These are phyloP conservation scores for Eleusine coracana DNA, from an alignment of 176 grass and related monocot genomes.

Conservation along the genomic window DNA sequence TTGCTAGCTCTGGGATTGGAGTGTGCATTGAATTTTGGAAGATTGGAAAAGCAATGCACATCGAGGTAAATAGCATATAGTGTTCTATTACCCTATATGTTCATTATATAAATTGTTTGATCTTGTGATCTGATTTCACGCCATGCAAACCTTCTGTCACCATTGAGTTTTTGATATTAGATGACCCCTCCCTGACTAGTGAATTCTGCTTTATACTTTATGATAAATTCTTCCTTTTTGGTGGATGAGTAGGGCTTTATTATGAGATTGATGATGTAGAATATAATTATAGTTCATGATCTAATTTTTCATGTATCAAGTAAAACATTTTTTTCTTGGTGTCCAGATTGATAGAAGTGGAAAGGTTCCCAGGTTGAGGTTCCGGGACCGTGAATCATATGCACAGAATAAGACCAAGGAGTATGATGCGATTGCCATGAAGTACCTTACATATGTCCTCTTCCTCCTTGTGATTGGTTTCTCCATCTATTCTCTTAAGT, in stretches of 20 bases:
- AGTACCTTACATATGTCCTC: constrained; percentile 87
- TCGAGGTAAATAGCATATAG: constrained; percentile 63
- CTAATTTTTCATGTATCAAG: background rate
- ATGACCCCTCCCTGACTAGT: background rate
- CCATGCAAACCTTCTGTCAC: constrained; percentile 1
- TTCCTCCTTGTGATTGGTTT: constrained; percentile 75
- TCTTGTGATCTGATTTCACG: constrained; percentile 25
- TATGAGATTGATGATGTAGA: background rate
- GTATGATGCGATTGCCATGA: constrained; percentile 98
- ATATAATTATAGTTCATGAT: background rate
- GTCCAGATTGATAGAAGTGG: constrained; percentile 91
- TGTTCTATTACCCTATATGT: background rate
- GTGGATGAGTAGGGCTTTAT: background rate
- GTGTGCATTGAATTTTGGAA: constrained; percentile 99
- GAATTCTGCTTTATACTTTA: background rate
- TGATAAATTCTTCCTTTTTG: constrained; percentile 1
- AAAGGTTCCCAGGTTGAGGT: constrained; percentile 82
- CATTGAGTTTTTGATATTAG: background rate
- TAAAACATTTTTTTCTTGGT: background rate
- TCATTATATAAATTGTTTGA: background rate
- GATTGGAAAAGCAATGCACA: constrained; percentile 99
- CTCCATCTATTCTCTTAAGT: constrained; percentile 88
- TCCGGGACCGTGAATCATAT: constrained; percentile 89
- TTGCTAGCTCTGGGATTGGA: constrained; percentile 90
- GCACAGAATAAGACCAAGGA: constrained; percentile 98